These are phyloP conservation scores for Elongisporangium senticosum DNA, from an alignment of 352 stramenopile genomes.

Conservation along the genomic window DNA sequence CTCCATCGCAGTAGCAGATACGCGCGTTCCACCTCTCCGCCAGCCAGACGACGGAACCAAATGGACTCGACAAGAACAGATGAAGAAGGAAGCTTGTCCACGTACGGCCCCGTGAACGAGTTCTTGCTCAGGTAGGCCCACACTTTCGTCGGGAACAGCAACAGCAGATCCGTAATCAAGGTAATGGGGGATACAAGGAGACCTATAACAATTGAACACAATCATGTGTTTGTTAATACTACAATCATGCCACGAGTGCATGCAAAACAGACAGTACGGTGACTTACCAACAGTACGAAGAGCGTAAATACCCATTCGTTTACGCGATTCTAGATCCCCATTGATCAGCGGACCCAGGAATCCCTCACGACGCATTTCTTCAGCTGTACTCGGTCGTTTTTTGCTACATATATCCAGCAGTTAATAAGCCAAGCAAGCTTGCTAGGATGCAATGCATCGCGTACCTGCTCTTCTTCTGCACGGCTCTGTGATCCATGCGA, in stretches of 20 bases:
- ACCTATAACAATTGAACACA: constrained; percentile 15
- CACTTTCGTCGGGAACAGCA: constrained; percentile 43
- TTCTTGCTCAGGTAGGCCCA: constrained; percentile 33
- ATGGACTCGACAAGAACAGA: constrained; percentile 20
- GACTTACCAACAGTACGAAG: constrained; percentile 42
- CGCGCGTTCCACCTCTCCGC: constrained; percentile 35
- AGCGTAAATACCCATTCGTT: constrained; percentile 49
- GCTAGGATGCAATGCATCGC: constrained; percentile 7
- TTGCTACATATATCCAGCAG: constrained; percentile 10
- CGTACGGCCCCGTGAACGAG: constrained; percentile 11
- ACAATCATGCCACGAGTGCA: neutral
- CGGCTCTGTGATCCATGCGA: constrained; percentile 30
- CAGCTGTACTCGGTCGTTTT: constrained; percentile 23
- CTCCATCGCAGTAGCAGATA: constrained; percentile 49
- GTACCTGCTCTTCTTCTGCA: constrained; percentile 33
- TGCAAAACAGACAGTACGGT: neutral
- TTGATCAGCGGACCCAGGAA: constrained; percentile 70
- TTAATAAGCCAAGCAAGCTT: neutral
- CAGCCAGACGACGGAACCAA: constrained; percentile 60
- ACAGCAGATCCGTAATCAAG: constrained; percentile 35
- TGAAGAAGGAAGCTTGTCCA: constrained; percentile 31
- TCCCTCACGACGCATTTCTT: constrained; percentile 52
- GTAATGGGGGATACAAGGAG: constrained; percentile 53
- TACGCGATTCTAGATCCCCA: constrained; percentile 35
- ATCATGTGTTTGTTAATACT: neutral